Evolutionary conservation across 768 basidiomycete genomes (phyloP).

Genomic region (Tephrocybe sp.): DNA sequence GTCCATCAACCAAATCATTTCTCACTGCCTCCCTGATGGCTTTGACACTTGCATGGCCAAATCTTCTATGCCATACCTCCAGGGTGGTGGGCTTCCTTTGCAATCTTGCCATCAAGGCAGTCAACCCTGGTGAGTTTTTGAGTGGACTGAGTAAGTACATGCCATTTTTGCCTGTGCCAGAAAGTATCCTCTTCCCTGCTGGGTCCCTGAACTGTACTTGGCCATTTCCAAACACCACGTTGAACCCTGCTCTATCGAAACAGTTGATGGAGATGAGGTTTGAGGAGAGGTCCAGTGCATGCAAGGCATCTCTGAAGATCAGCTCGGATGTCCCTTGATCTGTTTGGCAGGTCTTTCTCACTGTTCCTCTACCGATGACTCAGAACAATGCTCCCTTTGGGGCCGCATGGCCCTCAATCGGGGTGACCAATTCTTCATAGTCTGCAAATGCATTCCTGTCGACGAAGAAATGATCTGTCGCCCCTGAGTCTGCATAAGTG

Average conservation of each 20-base stretch:
- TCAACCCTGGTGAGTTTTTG: not conserved
- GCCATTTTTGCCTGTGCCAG: not conserved
- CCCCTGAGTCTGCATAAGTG: not conserved
- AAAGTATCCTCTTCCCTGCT: not conserved
- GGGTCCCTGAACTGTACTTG: not conserved
- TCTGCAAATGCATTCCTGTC: not conserved
- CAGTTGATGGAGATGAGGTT: constrained; percentile 6
- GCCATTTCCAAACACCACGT: not conserved
- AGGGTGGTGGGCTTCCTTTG: constrained; percentile 15
- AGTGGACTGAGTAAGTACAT: not conserved
- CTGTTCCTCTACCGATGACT: not conserved
- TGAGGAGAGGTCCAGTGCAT: not conserved
- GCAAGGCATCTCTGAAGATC: not conserved
- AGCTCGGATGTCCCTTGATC: not conserved
- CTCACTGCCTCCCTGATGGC: constrained; percentile 13
- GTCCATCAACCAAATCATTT: constrained; percentile 18
- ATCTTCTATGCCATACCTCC: constrained; percentile 24
- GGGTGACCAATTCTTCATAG: not conserved
- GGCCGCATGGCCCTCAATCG: not conserved
- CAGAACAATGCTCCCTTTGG: not conserved
- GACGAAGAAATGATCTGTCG: not conserved
- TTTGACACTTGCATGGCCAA: constrained; percentile 18
- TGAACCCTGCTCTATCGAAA: not conserved
- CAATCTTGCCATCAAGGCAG: not conserved
- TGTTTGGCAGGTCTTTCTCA: not conserved